Percentiles rank a stretch among this genome's conserved stretches.
Conservation (phyloP, 2,329 filamentous ascomycete genomes). For the Cordyceps farinosa region DNA sequence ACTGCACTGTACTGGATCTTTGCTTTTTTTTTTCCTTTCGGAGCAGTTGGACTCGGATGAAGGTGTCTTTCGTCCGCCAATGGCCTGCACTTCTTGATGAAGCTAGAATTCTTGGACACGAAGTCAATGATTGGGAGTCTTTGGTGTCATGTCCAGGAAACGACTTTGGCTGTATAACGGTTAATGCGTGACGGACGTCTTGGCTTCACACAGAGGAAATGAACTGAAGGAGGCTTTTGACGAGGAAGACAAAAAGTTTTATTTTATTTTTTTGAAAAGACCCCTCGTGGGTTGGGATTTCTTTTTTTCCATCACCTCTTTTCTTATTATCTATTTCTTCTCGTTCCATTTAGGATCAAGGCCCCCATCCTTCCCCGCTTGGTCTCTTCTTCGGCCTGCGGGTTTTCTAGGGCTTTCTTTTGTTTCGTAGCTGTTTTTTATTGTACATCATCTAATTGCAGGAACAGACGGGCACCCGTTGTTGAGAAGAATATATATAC, state of each 20-base stretch:
- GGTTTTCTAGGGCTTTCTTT: conserved; percentile 23
- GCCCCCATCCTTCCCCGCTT: neutral
- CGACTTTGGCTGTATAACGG: conserved; percentile 6
- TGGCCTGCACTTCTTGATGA: neutral
- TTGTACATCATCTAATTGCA: conserved; percentile 28
- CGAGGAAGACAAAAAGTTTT: conserved; percentile 17
- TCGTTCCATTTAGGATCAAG: conserved; percentile 14
- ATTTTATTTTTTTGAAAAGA: conserved; percentile 11
- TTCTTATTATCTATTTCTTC: conserved; percentile 6
- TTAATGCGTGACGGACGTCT: conserved; percentile 13
- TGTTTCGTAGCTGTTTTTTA: conserved; percentile 24
- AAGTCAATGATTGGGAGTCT: conserved; percentile 14
- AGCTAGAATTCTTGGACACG: conserved; percentile 13
- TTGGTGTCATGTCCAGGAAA: conserved; percentile 12
- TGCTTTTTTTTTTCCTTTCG: neutral
- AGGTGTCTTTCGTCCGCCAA: neutral
- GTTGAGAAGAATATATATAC: conserved; percentile 19
- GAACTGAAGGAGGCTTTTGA: conserved; percentile 11
- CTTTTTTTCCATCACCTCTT: conserved; percentile 4
- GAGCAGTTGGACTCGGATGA: conserved; percentile 3
- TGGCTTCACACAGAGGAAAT: conserved; percentile 10
- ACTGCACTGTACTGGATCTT: conserved; percentile 8
- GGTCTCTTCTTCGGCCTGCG: neutral
- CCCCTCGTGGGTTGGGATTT: conserved; percentile 5
- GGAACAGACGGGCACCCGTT: conserved; percentile 15